Evolutionary conservation across 352 stramenopile species (phyloP), one percentile per base, ranked within the genome.

Genomic region (Phytophthora palmivora): DNA sequence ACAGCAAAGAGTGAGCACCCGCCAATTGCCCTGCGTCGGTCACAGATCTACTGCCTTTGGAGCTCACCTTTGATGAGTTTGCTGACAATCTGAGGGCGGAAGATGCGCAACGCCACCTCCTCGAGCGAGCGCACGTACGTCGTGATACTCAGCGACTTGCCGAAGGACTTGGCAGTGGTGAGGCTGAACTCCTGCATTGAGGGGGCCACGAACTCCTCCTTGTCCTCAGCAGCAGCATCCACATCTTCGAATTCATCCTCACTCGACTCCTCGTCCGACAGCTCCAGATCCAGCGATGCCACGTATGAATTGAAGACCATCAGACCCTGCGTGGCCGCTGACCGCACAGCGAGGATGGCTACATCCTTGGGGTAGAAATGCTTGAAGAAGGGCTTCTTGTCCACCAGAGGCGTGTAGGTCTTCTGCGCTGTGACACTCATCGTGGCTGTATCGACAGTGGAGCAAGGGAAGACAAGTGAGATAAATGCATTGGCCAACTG

Each of bases 341-440:
- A 87, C 18, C 85, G 78, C 49, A 86, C 63, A 12, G 82, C 82
- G 43, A 84, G 77, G 51, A 95, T 81, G 22, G 84, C 75, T 24
- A 92, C 65, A 66, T 89, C 76, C 34, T 74, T 75, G 22, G 79
- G 71, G 65, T 92, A 83, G 51, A 95, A 92, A 60, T 95, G 86
- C 63, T 91, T 88, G 52, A 89, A 89, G 58, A 83, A 95, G 42
- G 86, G 82, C 68, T 95, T 95, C 71, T 95, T 91, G 72, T 95
- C 86, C 68, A 60, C 84, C 64, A 95, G 24, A 6, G 24, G 16
- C 18, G 21, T 34, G 70, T 92, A 93, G 58, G 81, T 72, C 67
- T 88, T 87, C 51, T 84, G 78, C 46, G 74, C 67, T 21, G 89
- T 67, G 62, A 76, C 55, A 42, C 84, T 92, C 84, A 92, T 91